Conservation (phyloP, 164 flowering plant genomes). For the Magnolia sinica region DNA sequence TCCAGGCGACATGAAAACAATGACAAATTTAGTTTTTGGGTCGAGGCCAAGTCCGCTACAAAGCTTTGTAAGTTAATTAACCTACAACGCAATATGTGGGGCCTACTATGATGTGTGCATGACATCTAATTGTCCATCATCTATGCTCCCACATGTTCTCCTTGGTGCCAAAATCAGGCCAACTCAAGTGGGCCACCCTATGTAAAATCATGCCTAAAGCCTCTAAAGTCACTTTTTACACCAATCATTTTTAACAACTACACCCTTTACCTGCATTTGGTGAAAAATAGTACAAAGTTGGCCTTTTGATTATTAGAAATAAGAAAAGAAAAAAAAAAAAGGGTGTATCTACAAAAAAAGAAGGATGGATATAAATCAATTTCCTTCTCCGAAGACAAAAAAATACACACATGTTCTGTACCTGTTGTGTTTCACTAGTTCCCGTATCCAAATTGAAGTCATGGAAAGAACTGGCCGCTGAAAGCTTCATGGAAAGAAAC, state of each 20-base stretch:
- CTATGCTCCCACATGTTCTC: too few relatives aligned
- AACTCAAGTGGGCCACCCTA: too few relatives aligned
- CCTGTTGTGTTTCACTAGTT: slow-evolving; percentile 35
- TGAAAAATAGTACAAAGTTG: not conserved
- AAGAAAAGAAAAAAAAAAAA: too few relatives aligned
- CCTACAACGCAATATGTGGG: too few relatives aligned
- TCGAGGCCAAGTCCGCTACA: not conserved
- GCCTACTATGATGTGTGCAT: too few relatives aligned
- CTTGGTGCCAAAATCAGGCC: too few relatives aligned
- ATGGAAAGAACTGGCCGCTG: slow-evolving; percentile 54
- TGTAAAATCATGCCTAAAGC: too few relatives aligned
- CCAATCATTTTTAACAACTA: too few relatives aligned
- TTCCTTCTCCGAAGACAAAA: not conserved
- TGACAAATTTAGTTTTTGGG: not conserved
- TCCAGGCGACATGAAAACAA: not conserved
- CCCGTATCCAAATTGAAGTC: slow-evolving; percentile 52
- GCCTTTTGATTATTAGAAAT: not conserved
- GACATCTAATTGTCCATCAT: too few relatives aligned
- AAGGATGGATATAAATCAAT: not conserved
- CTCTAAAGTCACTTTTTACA: too few relatives aligned
- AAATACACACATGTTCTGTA: slow-evolving; percentile 3
- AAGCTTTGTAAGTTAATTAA: not conserved
- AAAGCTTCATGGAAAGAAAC: slow-evolving; percentile 70
- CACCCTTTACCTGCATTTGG: not conserved
- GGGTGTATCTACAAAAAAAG: not conserved